Evolutionary conservation across 805 yeast genomes (phyloP).

Genomic region (Barnettozyma vustinii): DNA sequence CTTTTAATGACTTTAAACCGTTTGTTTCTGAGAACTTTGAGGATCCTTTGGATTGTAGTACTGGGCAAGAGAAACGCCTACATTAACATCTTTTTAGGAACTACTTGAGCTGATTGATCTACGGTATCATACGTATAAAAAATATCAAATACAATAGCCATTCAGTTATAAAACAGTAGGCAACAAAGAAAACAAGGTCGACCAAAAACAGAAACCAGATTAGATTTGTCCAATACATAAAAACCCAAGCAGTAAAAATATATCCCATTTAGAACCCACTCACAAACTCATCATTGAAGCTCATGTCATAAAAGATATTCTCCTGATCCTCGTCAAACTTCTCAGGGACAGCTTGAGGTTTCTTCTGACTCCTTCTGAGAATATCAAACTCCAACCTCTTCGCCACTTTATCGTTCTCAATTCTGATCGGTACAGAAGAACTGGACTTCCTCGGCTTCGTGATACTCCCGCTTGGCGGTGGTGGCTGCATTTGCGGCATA

Average conservation of each 20-base stretch:
- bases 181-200: no score
- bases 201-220: background rate
- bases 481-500: background rate
- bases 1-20: no score
- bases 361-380: background rate
- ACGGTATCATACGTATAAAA: no score
- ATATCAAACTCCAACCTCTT: conserved; percentile 9
- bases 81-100: background rate
- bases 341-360: background rate
- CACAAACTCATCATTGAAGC: conserved; percentile 3
- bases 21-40: no score
- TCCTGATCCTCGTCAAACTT: conserved; percentile 1
- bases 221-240: background rate
- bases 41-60: no score
- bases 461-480: conserved; percentile 9
- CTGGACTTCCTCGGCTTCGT: conserved; percentile 15
- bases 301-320: conserved; percentile 4
- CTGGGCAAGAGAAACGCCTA: no score
- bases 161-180: no score
- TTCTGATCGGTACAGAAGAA: background rate
- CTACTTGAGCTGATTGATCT: no score
- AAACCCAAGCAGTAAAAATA: background rate
- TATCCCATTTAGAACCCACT: background rate
- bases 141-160: no score
- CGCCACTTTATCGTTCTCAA: conserved; percentile 10